These are phyloP conservation scores for Spathaspora boniae DNA, from an alignment of 805 yeast species.

Conservation along the genomic window DNA sequence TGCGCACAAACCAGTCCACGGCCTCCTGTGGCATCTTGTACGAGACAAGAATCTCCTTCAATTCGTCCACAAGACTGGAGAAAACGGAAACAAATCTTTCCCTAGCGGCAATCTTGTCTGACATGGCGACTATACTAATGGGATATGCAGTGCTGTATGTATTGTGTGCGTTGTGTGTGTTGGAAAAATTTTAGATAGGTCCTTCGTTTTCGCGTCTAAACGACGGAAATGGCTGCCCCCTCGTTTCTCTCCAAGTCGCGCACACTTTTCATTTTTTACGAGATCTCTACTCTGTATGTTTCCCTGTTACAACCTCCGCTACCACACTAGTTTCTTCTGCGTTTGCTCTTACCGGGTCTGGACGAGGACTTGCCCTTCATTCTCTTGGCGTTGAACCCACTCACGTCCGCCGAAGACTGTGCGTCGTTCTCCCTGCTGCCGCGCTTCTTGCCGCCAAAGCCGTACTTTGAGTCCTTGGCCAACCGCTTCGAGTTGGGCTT, in stretches of 20 bases:
- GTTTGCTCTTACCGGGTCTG: slow-evolving; percentile 44
- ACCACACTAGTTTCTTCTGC: slow-evolving; percentile 17
- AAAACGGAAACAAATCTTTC: slow-evolving; percentile 63
- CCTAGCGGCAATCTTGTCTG: slow-evolving; percentile 40
- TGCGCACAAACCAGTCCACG: slow-evolving; percentile 74
- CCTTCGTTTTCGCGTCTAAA: too few species aligned
- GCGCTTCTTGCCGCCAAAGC: slow-evolving; percentile 76
- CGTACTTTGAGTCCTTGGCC: slow-evolving; percentile 72
- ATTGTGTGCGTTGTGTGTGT: too few species aligned
- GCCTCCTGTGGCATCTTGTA: slow-evolving; percentile 88
- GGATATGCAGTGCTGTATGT: background rate
- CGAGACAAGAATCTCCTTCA: slow-evolving; percentile 53
- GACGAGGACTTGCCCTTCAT: slow-evolving; percentile 40
- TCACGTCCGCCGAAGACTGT: slow-evolving; percentile 63
- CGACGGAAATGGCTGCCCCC: too few species aligned
- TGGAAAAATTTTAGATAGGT: too few species aligned
- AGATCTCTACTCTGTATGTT: too few species aligned
- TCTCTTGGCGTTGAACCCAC: slow-evolving; percentile 51
- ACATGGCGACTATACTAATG: too few species aligned
- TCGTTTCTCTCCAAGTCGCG: too few species aligned
- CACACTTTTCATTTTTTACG: too few species aligned
- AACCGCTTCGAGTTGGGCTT: slow-evolving; percentile 63
- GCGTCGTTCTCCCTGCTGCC: slow-evolving; percentile 71
- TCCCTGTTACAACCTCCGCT: too few species aligned
- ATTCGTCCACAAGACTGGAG: slow-evolving; percentile 74